Base-by-base conservation (phyloP, 768 basidiomycete species). In the Trichaptum fuscoviolaceum region DNA sequence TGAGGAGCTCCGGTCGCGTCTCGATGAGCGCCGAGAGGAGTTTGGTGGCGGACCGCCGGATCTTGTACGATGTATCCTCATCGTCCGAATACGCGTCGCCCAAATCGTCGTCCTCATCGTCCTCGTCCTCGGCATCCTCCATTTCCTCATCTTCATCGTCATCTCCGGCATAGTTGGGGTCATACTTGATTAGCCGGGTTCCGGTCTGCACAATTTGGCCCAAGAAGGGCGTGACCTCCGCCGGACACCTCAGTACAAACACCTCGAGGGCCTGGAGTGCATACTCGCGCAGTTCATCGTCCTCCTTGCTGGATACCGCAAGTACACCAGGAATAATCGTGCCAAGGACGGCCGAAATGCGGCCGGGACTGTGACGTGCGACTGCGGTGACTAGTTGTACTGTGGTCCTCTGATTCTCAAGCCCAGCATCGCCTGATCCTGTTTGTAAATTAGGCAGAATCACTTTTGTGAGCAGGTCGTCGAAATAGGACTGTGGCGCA, bases 31-130 rank as follows among this genome's bases (percentile, higher is more conserved):
- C 91, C 30, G 89, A 80, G 18, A 99, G 83, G 3, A 99, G 81
- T 75, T 98, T 98, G 20, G 95, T 94, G 7, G 97, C 90, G 7
- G 93, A 90, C 59, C 97, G 88, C 69, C 97, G 90, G 66, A 97
- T 93, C 77, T 98, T 98, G 85, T 97, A 99, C 0, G 96, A 98
- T 12, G 92, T 93, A 73, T 99, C 97, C 75, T 99, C 97, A 66
- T 99, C 97, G 71, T 99, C 97, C 7, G 94, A 95, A 76, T 97
- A 98, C 69, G 93, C 96, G 69, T 92, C 90, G 69, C 91, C 89
- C 24, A 90, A 84, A 24, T 90, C 92, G 20, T 84, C 88, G 26
- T 90, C 92, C 4, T 92, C 93, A 0, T 93, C 93, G 0, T 92
- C 90, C 0, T 91, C 92, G 1, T 84, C 86, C 12, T 85, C 83